Evolutionary conservation across 371 early-diverging fungal species (phyloP).

Genomic region (Mortierella sp.): DNA sequence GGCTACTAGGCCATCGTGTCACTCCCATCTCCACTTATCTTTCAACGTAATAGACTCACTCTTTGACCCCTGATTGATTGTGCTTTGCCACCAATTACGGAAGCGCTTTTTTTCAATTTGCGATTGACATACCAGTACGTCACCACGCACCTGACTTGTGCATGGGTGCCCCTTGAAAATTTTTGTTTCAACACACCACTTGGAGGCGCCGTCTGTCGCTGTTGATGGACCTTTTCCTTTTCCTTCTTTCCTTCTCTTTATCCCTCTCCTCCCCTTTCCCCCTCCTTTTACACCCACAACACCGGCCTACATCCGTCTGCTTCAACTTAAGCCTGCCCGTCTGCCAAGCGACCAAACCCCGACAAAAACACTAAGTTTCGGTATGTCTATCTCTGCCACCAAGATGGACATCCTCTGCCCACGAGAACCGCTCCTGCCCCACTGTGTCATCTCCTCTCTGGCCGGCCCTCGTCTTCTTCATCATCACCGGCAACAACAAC

Average conservation of each 20-base stretch:
- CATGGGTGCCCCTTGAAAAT: too few relatives aligned
- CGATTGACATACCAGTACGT: too few relatives aligned
- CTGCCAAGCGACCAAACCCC: neutral
- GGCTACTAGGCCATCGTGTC: too few relatives aligned
- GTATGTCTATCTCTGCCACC: constrained; percentile 55
- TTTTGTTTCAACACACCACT: too few relatives aligned
- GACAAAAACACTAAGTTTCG: constrained; percentile 23
- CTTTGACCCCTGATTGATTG: too few relatives aligned
- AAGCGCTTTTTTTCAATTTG: too few relatives aligned
- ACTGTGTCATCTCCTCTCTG: constrained; percentile 35
- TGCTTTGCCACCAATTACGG: too few relatives aligned
- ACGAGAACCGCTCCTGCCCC: constrained; percentile 16
- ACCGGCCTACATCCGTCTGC: neutral
- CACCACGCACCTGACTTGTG: too few relatives aligned
- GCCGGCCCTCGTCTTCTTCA: constrained; percentile 1
- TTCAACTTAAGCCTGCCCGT: neutral
- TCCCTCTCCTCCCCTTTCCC: neutral
- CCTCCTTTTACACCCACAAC: neutral
- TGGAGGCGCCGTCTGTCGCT: too few relatives aligned
- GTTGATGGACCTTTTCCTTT: neutral
- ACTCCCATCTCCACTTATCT: too few relatives aligned
- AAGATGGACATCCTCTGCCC: constrained; percentile 56
- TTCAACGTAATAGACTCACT: too few relatives aligned
- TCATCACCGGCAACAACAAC: neutral
- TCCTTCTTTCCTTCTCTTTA: neutral